Evolutionary conservation across 106 monocot genomes (phyloP).

Genomic region (Dendrobium catenatum): DNA sequence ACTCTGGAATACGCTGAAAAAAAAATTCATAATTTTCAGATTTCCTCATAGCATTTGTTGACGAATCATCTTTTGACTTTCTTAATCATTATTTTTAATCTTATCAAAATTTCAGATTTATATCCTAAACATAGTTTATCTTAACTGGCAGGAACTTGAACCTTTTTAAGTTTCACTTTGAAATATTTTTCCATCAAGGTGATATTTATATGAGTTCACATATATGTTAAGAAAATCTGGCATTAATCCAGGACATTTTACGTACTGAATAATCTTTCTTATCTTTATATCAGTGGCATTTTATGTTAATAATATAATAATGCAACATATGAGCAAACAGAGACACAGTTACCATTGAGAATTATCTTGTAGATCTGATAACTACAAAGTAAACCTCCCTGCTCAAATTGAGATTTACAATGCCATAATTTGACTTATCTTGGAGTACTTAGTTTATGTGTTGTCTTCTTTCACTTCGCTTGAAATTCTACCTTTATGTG

Average conservation of each 20-base stretch:
- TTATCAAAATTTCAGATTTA: too few species aligned
- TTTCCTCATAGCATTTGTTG: too few species aligned
- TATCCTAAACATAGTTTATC: not conserved
- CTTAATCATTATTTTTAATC: too few species aligned
- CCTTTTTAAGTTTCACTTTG: not conserved
- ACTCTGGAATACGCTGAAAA: constrained; percentile 66
- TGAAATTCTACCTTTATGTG: not conserved
- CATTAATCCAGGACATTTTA: not conserved
- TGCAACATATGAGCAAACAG: not conserved
- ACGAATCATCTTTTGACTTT: too few species aligned
- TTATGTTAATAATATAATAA: too few species aligned
- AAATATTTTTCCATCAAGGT: not conserved
- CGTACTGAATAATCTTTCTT: not conserved
- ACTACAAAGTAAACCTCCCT: not conserved
- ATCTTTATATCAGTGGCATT: not conserved
- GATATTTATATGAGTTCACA: not conserved
- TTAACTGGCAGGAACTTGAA: not conserved
- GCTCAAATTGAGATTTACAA: not conserved
- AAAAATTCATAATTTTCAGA: not conserved
- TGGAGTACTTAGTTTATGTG: not conserved
- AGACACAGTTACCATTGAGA: not conserved
- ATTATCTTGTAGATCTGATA: not conserved
- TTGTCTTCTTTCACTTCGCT: not conserved
- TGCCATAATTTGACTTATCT: not conserved
- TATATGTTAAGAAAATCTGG: not conserved